Conservation (phyloP, 495 filamentous ascomycete genomes). For the Podospora tetraspora region DNA sequence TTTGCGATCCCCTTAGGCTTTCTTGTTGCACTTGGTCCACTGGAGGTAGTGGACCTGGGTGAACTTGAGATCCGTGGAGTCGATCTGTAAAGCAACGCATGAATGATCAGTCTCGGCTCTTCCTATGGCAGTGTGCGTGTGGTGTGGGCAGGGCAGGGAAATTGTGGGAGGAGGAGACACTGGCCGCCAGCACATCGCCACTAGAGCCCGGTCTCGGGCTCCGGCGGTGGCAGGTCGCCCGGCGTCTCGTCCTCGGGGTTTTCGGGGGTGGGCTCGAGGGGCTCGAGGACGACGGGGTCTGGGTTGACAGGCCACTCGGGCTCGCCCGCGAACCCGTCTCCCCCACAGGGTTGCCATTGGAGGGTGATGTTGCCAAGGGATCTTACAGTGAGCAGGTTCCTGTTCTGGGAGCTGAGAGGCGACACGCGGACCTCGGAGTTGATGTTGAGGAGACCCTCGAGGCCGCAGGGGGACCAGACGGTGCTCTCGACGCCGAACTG, state of each 20-base stretch:
- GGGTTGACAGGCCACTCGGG: neutral
- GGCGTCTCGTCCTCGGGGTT: neutral
- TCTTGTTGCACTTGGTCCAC: constrained; percentile 28
- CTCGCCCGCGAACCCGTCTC: neutral
- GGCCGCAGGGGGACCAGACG: constrained; percentile 42
- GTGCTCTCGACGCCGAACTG: constrained; percentile 33
- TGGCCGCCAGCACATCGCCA: neutral
- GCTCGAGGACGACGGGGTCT: neutral
- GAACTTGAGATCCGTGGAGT: constrained; percentile 33
- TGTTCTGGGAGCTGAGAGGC: constrained; percentile 15
- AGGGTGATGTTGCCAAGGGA: constrained; percentile 11
- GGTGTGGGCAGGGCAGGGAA: neutral
- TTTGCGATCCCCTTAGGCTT: neutral
- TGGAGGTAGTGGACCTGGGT: constrained; percentile 30
- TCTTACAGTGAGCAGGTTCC: constrained; percentile 27
- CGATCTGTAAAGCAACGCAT: constrained; percentile 20
- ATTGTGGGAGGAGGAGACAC: neutral
- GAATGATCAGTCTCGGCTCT: neutral
- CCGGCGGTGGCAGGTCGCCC: neutral
- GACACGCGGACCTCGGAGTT: constrained; percentile 38
- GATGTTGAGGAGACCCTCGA: constrained; percentile 38
- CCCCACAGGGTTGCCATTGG: constrained; percentile 12
- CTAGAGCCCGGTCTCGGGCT: neutral
- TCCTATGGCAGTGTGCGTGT: neutral
- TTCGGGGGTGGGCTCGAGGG: neutral